Conservation (phyloP, 2,329 filamentous ascomycete genomes). For the Cladosporium sp. region DNA sequence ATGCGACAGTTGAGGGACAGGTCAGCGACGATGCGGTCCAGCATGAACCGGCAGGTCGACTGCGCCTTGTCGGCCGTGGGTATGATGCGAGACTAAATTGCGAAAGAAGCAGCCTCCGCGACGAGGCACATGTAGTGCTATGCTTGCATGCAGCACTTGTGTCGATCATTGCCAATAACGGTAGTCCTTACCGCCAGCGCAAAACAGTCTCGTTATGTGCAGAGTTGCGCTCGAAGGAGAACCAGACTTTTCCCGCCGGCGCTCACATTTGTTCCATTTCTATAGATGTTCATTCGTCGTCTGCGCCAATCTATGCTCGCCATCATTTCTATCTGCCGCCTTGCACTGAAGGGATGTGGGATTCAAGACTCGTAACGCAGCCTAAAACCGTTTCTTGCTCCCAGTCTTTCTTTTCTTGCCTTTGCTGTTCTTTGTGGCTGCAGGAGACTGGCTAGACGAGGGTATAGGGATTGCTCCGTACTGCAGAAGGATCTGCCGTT, state of each 20-base stretch:
- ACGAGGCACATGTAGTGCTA: neutral
- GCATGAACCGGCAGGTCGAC: neutral
- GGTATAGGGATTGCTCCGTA: too few species aligned
- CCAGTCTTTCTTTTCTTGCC: too few species aligned
- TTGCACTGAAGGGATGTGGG: too few species aligned
- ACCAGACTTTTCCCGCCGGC: neutral
- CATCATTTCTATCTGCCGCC: too few species aligned
- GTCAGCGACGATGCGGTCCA: neutral
- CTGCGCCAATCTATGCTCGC: too few species aligned
- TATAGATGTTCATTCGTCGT: neutral
- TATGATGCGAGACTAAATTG: neutral
- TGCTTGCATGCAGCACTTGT: neutral
- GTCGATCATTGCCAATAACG: neutral
- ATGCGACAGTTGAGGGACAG: neutral
- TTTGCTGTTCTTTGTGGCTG: too few species aligned
- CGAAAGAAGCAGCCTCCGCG: neutral
- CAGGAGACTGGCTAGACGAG: too few species aligned
- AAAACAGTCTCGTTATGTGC: neutral
- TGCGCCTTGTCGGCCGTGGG: neutral
- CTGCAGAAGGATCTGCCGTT: too few species aligned
- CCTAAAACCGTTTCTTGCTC: too few species aligned
- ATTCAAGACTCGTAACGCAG: too few species aligned
- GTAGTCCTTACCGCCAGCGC: neutral
- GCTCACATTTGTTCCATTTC: neutral
- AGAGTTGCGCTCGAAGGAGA: neutral